Conservation (phyloP, 305 asterid species). For the Petunia hybrid region DNA sequence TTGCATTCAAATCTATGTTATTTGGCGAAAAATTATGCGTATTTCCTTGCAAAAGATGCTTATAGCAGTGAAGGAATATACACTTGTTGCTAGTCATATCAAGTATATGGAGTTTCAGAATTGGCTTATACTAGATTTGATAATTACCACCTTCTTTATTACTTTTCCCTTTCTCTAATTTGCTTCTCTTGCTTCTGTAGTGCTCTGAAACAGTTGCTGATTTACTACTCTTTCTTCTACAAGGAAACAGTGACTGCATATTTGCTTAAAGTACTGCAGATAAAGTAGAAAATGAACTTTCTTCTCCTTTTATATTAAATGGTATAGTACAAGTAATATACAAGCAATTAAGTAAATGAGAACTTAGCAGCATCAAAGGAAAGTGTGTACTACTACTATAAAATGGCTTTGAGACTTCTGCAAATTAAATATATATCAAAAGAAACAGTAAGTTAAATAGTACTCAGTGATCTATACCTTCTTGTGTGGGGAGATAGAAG, state of each 20-base stretch:
- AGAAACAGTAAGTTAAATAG: neutral
- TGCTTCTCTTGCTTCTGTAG: neutral
- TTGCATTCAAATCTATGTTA: too few species aligned
- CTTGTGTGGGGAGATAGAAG: conserved; percentile 59
- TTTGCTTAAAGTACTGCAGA: neutral
- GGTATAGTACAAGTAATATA: neutral
- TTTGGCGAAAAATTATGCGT: neutral
- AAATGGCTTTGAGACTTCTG: neutral
- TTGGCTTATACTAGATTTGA: neutral
- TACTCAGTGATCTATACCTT: conserved; percentile 46
- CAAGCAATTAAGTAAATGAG: too few species aligned
- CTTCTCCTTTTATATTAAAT: neutral
- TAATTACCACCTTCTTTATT: neutral
- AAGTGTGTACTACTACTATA: neutral
- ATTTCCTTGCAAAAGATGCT: neutral
- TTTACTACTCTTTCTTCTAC: neutral
- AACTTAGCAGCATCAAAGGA: neutral
- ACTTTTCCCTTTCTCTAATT: neutral
- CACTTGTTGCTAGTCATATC: too few species aligned
- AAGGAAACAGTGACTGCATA: neutral
- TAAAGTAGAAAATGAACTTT: neutral
- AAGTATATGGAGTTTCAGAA: too few species aligned
- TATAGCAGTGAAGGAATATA: too few species aligned
- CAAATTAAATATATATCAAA: neutral
- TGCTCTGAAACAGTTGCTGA: neutral